phyloP scores from a whole-genome alignment of 2,329 filamentous ascomycete species.

The Exophiala sp. region DNA sequence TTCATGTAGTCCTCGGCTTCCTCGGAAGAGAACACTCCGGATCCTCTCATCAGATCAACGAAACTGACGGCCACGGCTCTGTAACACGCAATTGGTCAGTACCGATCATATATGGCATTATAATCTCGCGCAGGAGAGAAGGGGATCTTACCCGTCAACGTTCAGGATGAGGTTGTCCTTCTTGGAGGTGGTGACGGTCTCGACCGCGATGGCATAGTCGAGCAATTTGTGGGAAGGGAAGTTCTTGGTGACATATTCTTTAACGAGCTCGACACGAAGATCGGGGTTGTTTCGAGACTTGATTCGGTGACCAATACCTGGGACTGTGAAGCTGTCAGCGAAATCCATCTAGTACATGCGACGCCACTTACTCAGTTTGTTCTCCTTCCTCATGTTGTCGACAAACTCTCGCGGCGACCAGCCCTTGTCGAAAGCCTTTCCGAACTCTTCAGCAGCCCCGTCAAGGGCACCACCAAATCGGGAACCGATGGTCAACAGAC shows the following conservation, averaged over 20 bases:
- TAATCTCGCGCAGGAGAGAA: not conserved
- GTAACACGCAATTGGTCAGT: not conserved
- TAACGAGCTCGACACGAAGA: slow-evolving; percentile 97
- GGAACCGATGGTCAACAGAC: slow-evolving; percentile 96
- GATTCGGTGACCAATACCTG: slow-evolving; percentile 97
- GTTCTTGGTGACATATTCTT: slow-evolving; percentile 96
- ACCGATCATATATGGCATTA: not conserved
- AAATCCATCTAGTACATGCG: slow-evolving; percentile 10
- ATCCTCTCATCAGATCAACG: slow-evolving; percentile 94
- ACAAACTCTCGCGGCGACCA: slow-evolving; percentile 98
- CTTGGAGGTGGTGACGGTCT: slow-evolving; percentile 98
- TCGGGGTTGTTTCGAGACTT: slow-evolving; percentile 99
- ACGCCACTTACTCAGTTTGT: slow-evolving; percentile 81
- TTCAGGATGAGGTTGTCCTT: slow-evolving; percentile 99
- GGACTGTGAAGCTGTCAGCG: slow-evolving; percentile 51
- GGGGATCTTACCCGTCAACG: slow-evolving; percentile 59
- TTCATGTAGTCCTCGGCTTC: slow-evolving; percentile 98
- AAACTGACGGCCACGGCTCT: slow-evolving; percentile 67
- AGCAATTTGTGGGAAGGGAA: slow-evolving; percentile 98
- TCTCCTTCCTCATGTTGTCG: slow-evolving; percentile 97
- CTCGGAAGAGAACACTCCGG: slow-evolving; percentile 89
- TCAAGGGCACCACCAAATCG: slow-evolving; percentile 98
- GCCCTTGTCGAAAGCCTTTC: slow-evolving; percentile 95
- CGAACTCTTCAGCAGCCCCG: slow-evolving; percentile 96
- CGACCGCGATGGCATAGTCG: slow-evolving; percentile 95